These are phyloP conservation scores for Polymyxa betae DNA, from an alignment of 208 protist genomes.

Conservation along the genomic window DNA sequence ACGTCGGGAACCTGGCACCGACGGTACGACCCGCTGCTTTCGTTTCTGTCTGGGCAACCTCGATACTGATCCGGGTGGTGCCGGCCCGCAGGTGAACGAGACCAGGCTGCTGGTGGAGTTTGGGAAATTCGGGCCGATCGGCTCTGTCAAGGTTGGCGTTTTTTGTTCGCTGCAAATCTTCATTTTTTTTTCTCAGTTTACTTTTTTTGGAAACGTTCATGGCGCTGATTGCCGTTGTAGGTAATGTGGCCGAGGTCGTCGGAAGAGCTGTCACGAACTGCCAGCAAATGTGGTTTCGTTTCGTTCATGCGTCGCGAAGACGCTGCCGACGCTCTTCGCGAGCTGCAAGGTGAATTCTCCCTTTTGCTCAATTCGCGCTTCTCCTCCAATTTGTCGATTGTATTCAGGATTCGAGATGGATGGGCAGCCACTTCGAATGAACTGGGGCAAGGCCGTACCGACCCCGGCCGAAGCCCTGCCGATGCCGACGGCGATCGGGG, in stretches of 20 bases:
- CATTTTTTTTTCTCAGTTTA: background rate
- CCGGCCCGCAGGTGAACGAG: background rate
- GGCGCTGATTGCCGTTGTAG: background rate
- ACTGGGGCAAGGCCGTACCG: constrained; percentile 45
- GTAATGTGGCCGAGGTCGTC: constrained; percentile 5
- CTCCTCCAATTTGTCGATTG: background rate
- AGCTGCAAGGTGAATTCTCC: background rate
- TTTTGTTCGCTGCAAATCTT: no score
- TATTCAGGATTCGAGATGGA: background rate
- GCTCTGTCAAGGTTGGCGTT: constrained; percentile 37
- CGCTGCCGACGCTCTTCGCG: constrained; percentile 43
- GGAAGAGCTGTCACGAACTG: background rate
- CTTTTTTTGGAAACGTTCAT: background rate
- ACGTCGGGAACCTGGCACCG: constrained; percentile 29
- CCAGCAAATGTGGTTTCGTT: constrained; percentile 37
- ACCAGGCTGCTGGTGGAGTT: constrained; percentile 34
- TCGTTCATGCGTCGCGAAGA: constrained; percentile 51
- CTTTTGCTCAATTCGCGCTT: background rate
- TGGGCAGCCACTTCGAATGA: constrained; percentile 35
- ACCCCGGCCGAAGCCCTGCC: background rate
- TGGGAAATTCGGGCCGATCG: constrained; percentile 34
- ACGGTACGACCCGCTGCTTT: no score
- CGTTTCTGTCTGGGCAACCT: background rate
- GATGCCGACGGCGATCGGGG: background rate
- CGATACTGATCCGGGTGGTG: background rate